phyloP scores from a whole-genome alignment of 1,139 yeast genomes.

The Geotrichum fermentans region DNA sequence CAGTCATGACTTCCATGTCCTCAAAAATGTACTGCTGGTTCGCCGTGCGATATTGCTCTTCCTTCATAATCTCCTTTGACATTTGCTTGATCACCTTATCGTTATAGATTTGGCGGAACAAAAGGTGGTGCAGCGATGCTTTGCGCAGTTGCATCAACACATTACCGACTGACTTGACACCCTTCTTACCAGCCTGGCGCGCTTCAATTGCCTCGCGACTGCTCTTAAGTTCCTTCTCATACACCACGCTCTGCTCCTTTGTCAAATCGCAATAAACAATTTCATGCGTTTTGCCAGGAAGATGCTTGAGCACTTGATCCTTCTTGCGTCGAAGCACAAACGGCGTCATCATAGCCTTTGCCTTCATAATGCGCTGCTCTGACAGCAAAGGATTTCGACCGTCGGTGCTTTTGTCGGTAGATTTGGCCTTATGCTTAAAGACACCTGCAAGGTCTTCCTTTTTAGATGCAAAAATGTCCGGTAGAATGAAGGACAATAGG shows the following conservation, averaged over 20 bases:
- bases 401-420: conserved; percentile 43
- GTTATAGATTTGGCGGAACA: conserved; percentile 64
- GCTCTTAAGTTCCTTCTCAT: conserved; percentile 51
- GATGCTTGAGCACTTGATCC: conserved; percentile 81
- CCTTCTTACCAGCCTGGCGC: conserved; percentile 38
- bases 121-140: conserved; percentile 94
- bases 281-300: conserved; percentile 69
- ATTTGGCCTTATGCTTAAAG: conserved; percentile 77
- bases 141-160: conserved; percentile 92
- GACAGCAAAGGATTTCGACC: conserved; percentile 70
- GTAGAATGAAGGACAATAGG: conserved; percentile 82
- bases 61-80: conserved; percentile 75
- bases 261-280: conserved; percentile 63
- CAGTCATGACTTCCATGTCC: conserved; percentile 96
- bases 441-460: conserved; percentile 76
- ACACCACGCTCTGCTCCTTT: conserved; percentile 54
- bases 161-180: conserved; percentile 47
- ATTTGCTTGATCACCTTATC: conserved; percentile 54
- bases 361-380: conserved; percentile 84
- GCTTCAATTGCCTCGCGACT: conserved; percentile 50
- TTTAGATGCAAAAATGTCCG: conserved; percentile 71
- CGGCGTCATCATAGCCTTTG: conserved; percentile 98
- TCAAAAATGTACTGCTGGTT: conserved; percentile 71
- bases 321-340: conserved; percentile 89
- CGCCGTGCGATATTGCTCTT: conserved; percentile 73